Percentiles rank a stretch among this genome's conserved stretches.
Evolutionary conservation across 2,329 filamentous ascomycete genomes (phyloP).

Genomic region (Fusarium virguliforme): DNA sequence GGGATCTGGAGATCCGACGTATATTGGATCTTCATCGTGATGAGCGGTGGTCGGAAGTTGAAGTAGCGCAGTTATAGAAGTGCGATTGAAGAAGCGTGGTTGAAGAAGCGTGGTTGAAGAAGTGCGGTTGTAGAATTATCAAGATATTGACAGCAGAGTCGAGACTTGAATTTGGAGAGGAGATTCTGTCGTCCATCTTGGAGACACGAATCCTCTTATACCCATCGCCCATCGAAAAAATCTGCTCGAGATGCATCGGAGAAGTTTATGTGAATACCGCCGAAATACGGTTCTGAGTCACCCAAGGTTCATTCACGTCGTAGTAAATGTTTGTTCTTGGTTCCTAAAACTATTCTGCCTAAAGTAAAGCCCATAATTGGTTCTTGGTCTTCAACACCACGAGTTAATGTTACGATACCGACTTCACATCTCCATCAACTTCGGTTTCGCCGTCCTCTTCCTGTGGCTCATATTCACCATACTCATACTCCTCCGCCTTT

Average conservation of each 20-base stretch:
- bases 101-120: no score
- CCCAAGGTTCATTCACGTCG: background rate
- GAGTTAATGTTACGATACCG: background rate
- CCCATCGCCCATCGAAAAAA: background rate
- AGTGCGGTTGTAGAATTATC: background rate
- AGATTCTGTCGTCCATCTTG: background rate
- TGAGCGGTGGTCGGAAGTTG: background rate
- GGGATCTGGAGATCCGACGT: slow-evolving; percentile 1
- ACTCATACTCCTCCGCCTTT: slow-evolving; percentile 38
- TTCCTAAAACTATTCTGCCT: background rate
- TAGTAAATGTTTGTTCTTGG: background rate
- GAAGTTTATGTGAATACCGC: background rate
- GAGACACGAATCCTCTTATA: background rate
- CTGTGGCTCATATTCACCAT: background rate
- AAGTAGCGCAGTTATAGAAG: no score
- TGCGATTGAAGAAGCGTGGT: no score
- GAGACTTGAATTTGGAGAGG: background rate
- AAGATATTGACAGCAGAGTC: background rate
- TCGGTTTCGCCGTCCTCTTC: background rate
- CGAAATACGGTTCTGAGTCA: background rate
- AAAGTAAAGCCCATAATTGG: background rate
- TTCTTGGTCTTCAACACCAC: background rate
- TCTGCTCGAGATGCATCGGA: background rate
- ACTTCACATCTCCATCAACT: slow-evolving; percentile 10
- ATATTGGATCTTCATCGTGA: background rate